A percentile compares a stretch with the other conserved stretches of the same genome.
These are phyloP conservation scores for Deuterostichococcus epilithicus DNA, from an alignment of 139 green algal genomes.

Conservation along the genomic window DNA sequence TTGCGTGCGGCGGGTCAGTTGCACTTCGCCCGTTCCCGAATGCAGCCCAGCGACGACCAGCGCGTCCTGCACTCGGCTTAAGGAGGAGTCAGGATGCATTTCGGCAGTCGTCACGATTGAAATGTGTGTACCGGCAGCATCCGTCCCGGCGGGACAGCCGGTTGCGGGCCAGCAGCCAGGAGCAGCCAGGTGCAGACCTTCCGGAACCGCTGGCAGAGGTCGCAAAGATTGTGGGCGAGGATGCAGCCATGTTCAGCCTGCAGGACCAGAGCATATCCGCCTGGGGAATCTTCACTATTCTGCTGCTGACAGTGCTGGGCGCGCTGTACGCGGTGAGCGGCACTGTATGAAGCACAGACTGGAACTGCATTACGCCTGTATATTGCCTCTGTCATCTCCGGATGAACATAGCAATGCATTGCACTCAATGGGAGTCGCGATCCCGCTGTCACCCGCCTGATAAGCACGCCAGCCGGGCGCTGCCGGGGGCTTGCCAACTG, in stretches of 20 bases:
- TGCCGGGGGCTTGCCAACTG: not conserved
- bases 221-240: conserved; percentile 67
- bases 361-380: not conserved
- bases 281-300: conserved; percentile 75
- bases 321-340: conserved; percentile 70
- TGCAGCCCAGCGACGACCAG: no score
- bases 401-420: no score
- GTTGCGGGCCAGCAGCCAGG: no score
- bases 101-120: no score
- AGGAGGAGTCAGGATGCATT: no score
- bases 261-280: conserved; percentile 63
- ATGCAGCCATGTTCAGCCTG: conserved; percentile 81
- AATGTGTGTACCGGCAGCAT: no score
- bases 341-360: not conserved
- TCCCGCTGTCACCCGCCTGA: not conserved
- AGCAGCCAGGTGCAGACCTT: not conserved
- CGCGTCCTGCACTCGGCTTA: no score
- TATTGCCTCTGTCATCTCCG: not conserved
- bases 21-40: no score
- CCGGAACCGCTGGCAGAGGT: not conserved
- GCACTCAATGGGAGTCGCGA: not conserved
- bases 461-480: not conserved
- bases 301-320: conserved; percentile 74
- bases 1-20: no score
- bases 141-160: no score